A percentile compares a stretch with the other conserved stretches of the same genome.
phyloP scores from a whole-genome alignment of 805 yeast genomes.

The Zygoascus ofunaensis region DNA sequence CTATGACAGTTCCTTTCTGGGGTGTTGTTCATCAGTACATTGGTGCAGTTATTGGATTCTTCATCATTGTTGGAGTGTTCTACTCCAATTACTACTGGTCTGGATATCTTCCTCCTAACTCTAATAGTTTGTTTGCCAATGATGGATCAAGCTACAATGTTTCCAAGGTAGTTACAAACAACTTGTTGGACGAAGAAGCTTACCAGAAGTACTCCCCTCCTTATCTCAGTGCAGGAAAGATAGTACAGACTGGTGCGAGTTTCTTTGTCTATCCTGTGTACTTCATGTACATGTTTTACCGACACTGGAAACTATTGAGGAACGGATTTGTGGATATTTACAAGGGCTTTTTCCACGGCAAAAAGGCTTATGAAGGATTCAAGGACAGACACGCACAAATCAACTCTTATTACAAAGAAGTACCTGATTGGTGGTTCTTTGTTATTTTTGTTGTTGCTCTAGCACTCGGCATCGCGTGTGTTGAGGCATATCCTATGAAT shows the following conservation, averaged over 20 bases:
- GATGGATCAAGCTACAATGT: slow-evolving; percentile 43
- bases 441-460: slow-evolving; percentile 37
- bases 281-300: slow-evolving; percentile 30
- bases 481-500: slow-evolving; percentile 34
- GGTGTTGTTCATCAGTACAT: slow-evolving; percentile 16
- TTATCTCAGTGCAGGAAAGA: slow-evolving; percentile 46
- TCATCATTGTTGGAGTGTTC: slow-evolving; percentile 34
- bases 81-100: slow-evolving; percentile 39
- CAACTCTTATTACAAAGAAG: slow-evolving; percentile 47
- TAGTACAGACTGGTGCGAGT: slow-evolving; percentile 45
- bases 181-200: slow-evolving; percentile 36
- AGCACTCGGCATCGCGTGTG: slow-evolving; percentile 35
- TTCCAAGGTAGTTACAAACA: slow-evolving; percentile 33
- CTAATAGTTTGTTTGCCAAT: slow-evolving; percentile 46
- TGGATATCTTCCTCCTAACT: slow-evolving; percentile 50
- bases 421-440: slow-evolving; percentile 70
- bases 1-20: slow-evolving; percentile 31
- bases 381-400: neutral
- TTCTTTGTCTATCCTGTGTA: slow-evolving; percentile 51
- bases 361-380: slow-evolving; percentile 5
- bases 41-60: slow-evolving; percentile 1
- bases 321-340: no score
- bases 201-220: slow-evolving; percentile 48
- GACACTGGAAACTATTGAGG: slow-evolving; percentile 5
- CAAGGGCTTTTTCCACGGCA: no score